Evolutionary conservation across 2,329 filamentous ascomycete species (phyloP), one percentile per base, ranked within the genome.

Genomic region (Aspergillus quadricinctus): DNA sequence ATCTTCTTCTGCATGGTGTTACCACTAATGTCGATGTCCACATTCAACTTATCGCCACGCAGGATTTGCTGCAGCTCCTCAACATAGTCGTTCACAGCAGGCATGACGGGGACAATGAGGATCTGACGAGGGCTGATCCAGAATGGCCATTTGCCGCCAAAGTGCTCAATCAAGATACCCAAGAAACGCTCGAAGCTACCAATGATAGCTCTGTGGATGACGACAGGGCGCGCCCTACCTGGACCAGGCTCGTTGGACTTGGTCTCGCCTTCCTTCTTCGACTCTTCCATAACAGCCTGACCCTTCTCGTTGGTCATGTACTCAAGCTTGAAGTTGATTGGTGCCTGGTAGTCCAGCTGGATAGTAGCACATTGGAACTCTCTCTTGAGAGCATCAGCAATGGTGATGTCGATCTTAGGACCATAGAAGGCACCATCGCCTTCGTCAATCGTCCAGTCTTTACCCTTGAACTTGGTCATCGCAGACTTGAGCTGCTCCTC

Each of bases 341-440:
- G 88, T 21, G 90, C 83, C 70, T 96, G 89, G 79, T 95, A 96
- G 72, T 96, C 91, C 54, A 96, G 84, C 77, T 97, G 93, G 64
- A 97, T 96, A 11, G 93, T 97, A 65, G 93, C 91, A 69, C 90
- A 95, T 75, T 96, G 89, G 79, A 87, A 89, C 58, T 92, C 90
- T 72, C 92, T 85, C 75, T 86, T 86, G 64, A 97, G 80, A 48
- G 90, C 90, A 75, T 97, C 93, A 52, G 87, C 88, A 69, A 99
- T 92, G 59, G 90, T 95, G 69, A 99, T 94, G 68, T 99, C 94
- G 66, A 97, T 96, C 84, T 99, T 99, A 52, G 94, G 94, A 1
- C 94, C 94, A 74, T 99, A 99, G 78, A 97, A 99, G 53, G 94
- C 94, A 70, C 94, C 94, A 67, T 99, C 94, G 56, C 93, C 94